Evolutionary conservation across 2,329 filamentous ascomycete species (phyloP), one percentile per base, ranked within the genome.

Genomic region (Sporothrix brasiliensis): DNA sequence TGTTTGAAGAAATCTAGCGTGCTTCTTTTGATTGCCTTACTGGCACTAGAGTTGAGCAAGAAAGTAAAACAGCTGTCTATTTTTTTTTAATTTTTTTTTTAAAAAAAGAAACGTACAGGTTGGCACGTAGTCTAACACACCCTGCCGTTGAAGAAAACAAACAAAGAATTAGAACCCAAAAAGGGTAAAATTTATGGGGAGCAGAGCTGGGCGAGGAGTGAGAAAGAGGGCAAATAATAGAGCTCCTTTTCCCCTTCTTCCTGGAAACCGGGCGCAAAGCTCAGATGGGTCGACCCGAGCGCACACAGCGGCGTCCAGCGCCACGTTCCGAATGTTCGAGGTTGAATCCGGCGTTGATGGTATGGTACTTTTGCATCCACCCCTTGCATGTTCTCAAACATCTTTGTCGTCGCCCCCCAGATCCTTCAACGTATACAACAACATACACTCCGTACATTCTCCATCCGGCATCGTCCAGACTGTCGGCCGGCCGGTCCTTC

Each of bases 341-440:
- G 34, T 7, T 9, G 34, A 34, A 34, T 34, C 34, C 6, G 34
- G 34, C 9, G 34, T 7, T 34, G 1, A 6, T 34, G 34, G 34
- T 34, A 34, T 34, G 4, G 34, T 34, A 9, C 34, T 34, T 34
- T 30, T 30, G 27, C 27, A 30, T 30, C 4, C 53, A 44, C 39
- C 19, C 39, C 39, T 24, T 61, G 16, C 58, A 47, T 44, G n/a
- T 47, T 47, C n/a, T 61, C 39, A 61, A 61, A 47, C 58, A 34
- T 47, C 10, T 24, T 44, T 19, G 14, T 50, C 7, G 47, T 9
- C 19, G 47, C 19, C 4, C n/a, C 39, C 58, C 27, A 16, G 34
- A n/a, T 30, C 27, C 27, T 30, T 30, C 27, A 4, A 30, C 27
- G 27, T 30, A 30, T 30, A 30, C 24, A 24, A 24, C 24, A 24